Conservation (phyloP, 371 early-diverging fungal species). For the Batkoa obscura region DNA sequence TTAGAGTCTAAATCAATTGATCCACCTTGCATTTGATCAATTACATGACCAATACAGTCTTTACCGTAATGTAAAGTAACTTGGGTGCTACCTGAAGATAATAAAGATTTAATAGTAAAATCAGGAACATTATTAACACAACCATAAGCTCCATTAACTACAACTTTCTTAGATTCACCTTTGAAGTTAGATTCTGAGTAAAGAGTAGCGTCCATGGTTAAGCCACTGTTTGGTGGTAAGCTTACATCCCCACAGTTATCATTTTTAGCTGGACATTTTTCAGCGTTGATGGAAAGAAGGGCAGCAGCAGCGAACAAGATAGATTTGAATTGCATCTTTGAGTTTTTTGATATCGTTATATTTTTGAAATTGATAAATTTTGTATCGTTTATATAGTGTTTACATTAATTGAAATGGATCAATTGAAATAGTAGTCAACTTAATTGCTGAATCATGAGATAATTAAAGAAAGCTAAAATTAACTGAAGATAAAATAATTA, state of each 20-base stretch:
- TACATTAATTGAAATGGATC: no score
- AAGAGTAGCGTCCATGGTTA: not conserved
- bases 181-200: not conserved
- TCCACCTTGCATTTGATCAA: not conserved
- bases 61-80: not conserved
- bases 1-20: not conserved
- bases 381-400: no score
- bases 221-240: not conserved
- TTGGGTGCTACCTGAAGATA: not conserved
- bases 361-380: no score
- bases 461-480: no score
- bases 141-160: not conserved
- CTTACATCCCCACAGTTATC: not conserved
- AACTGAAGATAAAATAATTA: no score
- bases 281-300: not conserved
- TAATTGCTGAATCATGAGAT: no score
- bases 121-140: not conserved
- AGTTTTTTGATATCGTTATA: no score
- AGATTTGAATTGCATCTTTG: not conserved
- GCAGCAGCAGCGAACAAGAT: not conserved
- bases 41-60: slow-evolving; percentile 1
- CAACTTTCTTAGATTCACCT: not conserved
- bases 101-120: not conserved
- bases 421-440: no score
- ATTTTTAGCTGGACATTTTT: not conserved